These are phyloP conservation scores for Dactylonectria estremocensis DNA, from an alignment of 2,329 filamentous ascomycete species.

Conservation along the genomic window DNA sequence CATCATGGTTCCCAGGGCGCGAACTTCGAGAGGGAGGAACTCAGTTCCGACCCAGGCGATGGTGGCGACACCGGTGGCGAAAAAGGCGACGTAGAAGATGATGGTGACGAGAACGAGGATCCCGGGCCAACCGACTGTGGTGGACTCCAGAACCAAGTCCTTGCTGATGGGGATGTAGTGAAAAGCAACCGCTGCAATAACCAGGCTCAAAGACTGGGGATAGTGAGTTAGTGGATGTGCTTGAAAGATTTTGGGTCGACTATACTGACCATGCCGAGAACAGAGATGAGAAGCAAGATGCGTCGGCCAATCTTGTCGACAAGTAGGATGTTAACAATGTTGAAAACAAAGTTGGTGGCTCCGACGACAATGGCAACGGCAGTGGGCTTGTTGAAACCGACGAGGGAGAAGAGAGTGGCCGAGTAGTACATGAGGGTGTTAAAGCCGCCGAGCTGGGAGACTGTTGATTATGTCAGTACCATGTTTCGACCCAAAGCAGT, in stretches of 20 bases:
- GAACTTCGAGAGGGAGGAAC: conserved; percentile 61
- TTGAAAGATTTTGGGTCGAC: background rate
- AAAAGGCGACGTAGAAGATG: conserved; percentile 59
- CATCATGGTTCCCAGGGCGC: conserved; percentile 62
- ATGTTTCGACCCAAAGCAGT: background rate
- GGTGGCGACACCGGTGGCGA: conserved; percentile 58
- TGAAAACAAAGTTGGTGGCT: conserved; percentile 63
- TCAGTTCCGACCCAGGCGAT: conserved; percentile 63
- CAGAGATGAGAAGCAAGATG: conserved; percentile 57
- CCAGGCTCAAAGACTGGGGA: conserved; percentile 55
- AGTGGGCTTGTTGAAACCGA: conserved; percentile 62
- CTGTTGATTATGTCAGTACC: conserved; percentile 7
- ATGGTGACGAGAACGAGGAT: conserved; percentile 56
- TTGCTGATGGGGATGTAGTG: conserved; percentile 62
- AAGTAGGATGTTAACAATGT: conserved; percentile 59
- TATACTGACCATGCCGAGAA: conserved; percentile 44
- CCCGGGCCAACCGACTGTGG: conserved; percentile 45
- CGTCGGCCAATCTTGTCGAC: conserved; percentile 61
- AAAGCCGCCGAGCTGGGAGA: conserved; percentile 65
- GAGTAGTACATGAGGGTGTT: conserved; percentile 67
- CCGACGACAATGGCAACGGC: conserved; percentile 62
- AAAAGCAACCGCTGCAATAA: conserved; percentile 58
- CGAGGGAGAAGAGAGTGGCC: conserved; percentile 62
- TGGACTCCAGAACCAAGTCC: conserved; percentile 53
- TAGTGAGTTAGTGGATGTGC: background rate